Conservation (phyloP, 352 stramenopile species). For the Phytopythium vexans region DNA sequence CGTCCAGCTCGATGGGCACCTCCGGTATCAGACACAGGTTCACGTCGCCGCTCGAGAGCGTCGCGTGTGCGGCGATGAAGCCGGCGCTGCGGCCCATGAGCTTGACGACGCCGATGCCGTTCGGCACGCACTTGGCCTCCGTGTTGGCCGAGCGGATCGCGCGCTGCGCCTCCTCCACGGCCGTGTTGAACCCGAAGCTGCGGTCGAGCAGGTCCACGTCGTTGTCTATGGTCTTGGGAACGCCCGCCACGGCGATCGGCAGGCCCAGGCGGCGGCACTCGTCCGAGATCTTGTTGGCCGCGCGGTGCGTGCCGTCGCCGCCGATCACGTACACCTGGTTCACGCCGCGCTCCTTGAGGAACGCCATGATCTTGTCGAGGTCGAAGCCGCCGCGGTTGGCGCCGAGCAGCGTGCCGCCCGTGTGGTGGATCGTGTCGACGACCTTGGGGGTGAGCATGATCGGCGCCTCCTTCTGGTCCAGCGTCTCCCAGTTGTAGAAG, state of each 20-base stretch:
- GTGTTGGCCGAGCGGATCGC: conserved; percentile 91
- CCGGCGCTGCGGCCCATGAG: conserved; percentile 97
- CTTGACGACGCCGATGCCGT: conserved; percentile 99
- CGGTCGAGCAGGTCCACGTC: conserved; percentile 98
- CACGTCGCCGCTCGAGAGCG: conserved; percentile 95
- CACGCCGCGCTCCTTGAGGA: conserved; percentile 87
- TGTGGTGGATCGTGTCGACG: conserved; percentile 81
- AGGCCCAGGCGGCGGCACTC: conserved; percentile 74
- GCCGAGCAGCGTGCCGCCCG: conserved; percentile 94
- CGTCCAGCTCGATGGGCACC: conserved; percentile 95
- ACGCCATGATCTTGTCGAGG: conserved; percentile 95
- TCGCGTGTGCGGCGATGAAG: conserved; percentile 97
- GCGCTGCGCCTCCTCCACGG: conserved; percentile 94
- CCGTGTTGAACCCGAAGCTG: conserved; percentile 97
- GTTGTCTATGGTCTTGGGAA: conserved; percentile 99
- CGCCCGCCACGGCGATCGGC: conserved; percentile 93
- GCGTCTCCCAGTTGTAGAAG: conserved; percentile 80
- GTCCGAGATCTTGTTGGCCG: conserved; percentile 90
- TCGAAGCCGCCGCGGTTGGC: conserved; percentile 96
- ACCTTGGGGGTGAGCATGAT: conserved; percentile 70
- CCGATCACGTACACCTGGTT: conserved; percentile 97
- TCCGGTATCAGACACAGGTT: conserved; percentile 98
- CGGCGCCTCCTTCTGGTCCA: conserved; percentile 75
- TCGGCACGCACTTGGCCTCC: conserved; percentile 95
- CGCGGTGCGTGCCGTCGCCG: conserved; percentile 97